Evolutionary conservation across 495 filamentous ascomycete genomes (phyloP).

Genomic region (Cladorrhinum samala): DNA sequence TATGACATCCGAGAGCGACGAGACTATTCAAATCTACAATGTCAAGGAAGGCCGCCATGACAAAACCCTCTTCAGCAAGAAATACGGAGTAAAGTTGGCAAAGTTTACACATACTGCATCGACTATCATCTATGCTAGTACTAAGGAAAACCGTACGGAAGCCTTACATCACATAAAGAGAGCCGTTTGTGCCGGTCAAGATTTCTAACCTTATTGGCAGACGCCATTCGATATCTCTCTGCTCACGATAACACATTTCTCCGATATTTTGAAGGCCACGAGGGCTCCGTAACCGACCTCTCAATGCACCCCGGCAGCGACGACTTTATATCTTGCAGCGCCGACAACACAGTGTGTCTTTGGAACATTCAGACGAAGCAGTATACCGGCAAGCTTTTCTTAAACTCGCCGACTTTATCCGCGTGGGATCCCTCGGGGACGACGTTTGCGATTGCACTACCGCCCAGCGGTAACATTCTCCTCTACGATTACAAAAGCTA

Average conservation of each 20-base stretch:
- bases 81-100: conserved; percentile 90
- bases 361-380: conserved; percentile 77
- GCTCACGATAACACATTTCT: conserved; percentile 93
- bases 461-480: conserved; percentile 67
- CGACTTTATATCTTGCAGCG: conserved; percentile 82
- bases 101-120: conserved; percentile 86
- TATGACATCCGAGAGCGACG: conserved; percentile 81
- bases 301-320: conserved; percentile 69
- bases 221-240: conserved; percentile 84
- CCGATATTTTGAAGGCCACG: conserved; percentile 90
- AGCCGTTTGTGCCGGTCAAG: too few species aligned
- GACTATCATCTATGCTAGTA: conserved; percentile 89
- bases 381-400: conserved; percentile 66
- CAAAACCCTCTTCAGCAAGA: conserved; percentile 81
- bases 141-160: conserved; percentile 77
- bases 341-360: conserved; percentile 80
- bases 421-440: conserved; percentile 84
- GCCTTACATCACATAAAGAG: too few species aligned
- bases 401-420: conserved; percentile 71
- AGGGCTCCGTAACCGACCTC: conserved; percentile 72
- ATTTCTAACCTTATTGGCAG: conserved; percentile 31
- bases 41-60: conserved; percentile 80
- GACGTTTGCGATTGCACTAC: conserved; percentile 84
- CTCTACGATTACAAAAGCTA: conserved; percentile 92
- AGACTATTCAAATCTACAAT: conserved; percentile 91